phyloP scores from a whole-genome alignment of 106 monocot species.

The Triglochin maritima region DNA sequence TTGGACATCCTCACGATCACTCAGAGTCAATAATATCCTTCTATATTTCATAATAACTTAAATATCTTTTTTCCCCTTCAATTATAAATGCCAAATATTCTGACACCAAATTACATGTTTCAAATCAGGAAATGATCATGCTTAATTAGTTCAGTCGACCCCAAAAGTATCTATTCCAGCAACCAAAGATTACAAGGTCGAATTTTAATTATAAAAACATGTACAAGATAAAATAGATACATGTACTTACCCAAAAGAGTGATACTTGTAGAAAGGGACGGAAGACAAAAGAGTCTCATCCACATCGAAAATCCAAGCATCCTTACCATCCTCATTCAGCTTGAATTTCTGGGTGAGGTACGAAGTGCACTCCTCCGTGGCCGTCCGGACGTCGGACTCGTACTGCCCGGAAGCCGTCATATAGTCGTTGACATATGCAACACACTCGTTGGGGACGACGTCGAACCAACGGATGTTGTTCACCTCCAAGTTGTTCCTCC shows the following conservation, averaged over 20 bases:
- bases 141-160: no score
- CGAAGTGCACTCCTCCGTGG: conserved; percentile 27
- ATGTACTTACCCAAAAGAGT: conserved; percentile 28
- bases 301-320: conserved; percentile 51
- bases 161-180: no score
- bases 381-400: conserved; percentile 25
- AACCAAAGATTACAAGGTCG: no score
- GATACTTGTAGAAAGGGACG: conserved; percentile 29
- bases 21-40: no score
- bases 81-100: no score
- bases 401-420: conserved; percentile 34
- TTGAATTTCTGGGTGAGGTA: conserved; percentile 24
- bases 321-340: conserved; percentile 24
- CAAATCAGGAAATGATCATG: no score
- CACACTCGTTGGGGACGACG: conserved; percentile 31
- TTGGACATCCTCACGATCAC: no score
- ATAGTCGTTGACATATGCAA: conserved; percentile 22
- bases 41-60: no score
- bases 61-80: no score
- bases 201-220: no score
- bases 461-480: conserved; percentile 34
- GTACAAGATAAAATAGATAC: no score
- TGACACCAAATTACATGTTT: no score
- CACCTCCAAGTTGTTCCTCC: conserved; percentile 49
- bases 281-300: conserved; percentile 50